Percentiles rank a stretch among this genome's conserved stretches.
These are phyloP conservation scores for Aspergillus tamarii DNA, from an alignment of 2,329 filamentous ascomycete species.

Conservation along the genomic window DNA sequence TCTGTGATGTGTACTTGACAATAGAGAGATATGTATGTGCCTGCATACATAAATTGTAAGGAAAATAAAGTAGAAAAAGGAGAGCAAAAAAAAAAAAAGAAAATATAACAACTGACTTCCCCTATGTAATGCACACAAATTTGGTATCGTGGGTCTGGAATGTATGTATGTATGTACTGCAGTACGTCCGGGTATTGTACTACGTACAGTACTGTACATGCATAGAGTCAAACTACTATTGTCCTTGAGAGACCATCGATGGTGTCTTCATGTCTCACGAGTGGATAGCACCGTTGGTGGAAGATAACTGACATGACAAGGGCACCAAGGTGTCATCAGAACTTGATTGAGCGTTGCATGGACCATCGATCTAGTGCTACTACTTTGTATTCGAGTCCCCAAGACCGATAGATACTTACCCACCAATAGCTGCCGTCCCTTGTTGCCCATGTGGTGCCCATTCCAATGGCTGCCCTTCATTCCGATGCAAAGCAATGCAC, in stretches of 20 bases:
- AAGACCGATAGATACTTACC: background rate
- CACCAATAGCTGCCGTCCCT: background rate
- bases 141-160: background rate
- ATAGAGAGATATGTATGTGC: no score
- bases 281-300: slow-evolving; percentile 1
- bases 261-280: slow-evolving; percentile 3
- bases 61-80: no score
- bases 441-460: background rate
- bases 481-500: background rate
- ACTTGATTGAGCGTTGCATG: background rate
- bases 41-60: background rate
- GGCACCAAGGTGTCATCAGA: background rate
- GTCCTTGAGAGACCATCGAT: background rate
- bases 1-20: background rate
- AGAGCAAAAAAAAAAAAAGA: no score
- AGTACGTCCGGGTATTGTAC: background rate
- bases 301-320: background rate
- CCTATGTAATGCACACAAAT: background rate
- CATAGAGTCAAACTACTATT: background rate
- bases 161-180: background rate
- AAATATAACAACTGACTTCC: background rate
- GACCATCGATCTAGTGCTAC: background rate
- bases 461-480: background rate
- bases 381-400: background rate
- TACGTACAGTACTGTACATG: background rate